Evolutionary conservation across 805 yeast species (phyloP).

Genomic region (Saturnispora dispora): DNA sequence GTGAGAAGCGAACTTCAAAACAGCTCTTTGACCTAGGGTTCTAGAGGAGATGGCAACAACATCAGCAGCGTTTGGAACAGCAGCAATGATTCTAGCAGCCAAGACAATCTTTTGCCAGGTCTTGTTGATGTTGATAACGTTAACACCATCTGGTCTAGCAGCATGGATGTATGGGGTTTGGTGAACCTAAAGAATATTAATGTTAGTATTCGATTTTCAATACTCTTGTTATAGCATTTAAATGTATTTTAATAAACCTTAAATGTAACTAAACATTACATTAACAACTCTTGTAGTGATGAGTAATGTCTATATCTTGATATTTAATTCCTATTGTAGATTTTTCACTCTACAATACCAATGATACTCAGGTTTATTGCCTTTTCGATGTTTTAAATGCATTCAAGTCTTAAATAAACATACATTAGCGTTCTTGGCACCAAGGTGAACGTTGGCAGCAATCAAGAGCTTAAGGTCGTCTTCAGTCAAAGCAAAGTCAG

Average conservation of each 20-base stretch:
- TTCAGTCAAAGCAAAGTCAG: slow-evolving; percentile 51
- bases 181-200: slow-evolving; percentile 57
- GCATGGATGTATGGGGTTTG: slow-evolving; percentile 94
- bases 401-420: slow-evolving; percentile 28
- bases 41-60: slow-evolving; percentile 98
- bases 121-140: slow-evolving; percentile 96
- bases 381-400: neutral
- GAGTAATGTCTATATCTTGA: neutral
- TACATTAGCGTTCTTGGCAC: slow-evolving; percentile 99
- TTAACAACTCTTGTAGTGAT: neutral
- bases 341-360: neutral
- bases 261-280: neutral
- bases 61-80: slow-evolving; percentile 96
- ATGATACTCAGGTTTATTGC: too few relatives aligned
- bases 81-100: slow-evolving; percentile 99
- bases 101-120: slow-evolving; percentile 99
- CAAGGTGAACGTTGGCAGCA: slow-evolving; percentile 99
- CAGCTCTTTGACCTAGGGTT: slow-evolving; percentile 99
- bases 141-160: slow-evolving; percentile 99
- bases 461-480: slow-evolving; percentile 98
- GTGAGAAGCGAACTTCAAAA: slow-evolving; percentile 98
- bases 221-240: neutral
- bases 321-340: neutral
- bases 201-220: slow-evolving; percentile 10
- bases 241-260: neutral